Percentiles rank a stretch among this genome's conserved stretches.
Evolutionary conservation across 176 grass and related monocot species (phyloP).

Genomic region (Cenchrus americanus): DNA sequence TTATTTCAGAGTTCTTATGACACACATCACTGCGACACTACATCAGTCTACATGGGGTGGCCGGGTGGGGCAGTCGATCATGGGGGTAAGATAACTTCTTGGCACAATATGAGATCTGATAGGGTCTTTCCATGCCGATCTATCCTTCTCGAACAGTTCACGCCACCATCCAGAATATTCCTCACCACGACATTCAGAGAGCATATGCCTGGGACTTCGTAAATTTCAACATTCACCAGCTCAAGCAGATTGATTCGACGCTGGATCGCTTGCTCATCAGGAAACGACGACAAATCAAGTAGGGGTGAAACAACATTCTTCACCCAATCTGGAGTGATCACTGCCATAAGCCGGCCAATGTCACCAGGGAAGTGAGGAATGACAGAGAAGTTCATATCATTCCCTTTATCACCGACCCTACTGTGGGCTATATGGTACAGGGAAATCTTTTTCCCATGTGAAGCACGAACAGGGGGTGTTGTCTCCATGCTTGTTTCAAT

Average conservation of each 20-base stretch:
- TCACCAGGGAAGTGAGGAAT: constrained; percentile 75
- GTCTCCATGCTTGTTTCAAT: background rate
- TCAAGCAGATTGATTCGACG: constrained; percentile 42
- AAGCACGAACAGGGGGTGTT: constrained; percentile 36
- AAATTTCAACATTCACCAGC: constrained; percentile 72
- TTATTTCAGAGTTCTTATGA: background rate
- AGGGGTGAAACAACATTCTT: constrained; percentile 70
- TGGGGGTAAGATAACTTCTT: constrained; percentile 54
- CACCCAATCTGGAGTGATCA: constrained; percentile 76
- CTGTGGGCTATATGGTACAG: constrained; percentile 81
- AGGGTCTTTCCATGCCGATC: constrained; percentile 88
- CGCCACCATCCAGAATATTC: constrained; percentile 88
- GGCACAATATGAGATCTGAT: constrained; percentile 85
- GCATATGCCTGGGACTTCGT: constrained; percentile 70
- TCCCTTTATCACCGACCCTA: constrained; percentile 83
- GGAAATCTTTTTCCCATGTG: constrained; percentile 58
- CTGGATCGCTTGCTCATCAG: constrained; percentile 20
- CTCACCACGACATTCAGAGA: constrained; percentile 81
- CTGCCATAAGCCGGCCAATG: constrained; percentile 54
- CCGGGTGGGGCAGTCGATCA: background rate
- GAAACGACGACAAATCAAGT: constrained; percentile 56
- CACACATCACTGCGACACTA: background rate
- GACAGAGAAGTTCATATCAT: constrained; percentile 88
- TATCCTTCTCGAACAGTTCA: constrained; percentile 93
- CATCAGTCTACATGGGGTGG: background rate